Evolutionary conservation across 441 rosid genomes (phyloP), one percentile per base, ranked within the genome.

Genomic region (Gossypium aridum): DNA sequence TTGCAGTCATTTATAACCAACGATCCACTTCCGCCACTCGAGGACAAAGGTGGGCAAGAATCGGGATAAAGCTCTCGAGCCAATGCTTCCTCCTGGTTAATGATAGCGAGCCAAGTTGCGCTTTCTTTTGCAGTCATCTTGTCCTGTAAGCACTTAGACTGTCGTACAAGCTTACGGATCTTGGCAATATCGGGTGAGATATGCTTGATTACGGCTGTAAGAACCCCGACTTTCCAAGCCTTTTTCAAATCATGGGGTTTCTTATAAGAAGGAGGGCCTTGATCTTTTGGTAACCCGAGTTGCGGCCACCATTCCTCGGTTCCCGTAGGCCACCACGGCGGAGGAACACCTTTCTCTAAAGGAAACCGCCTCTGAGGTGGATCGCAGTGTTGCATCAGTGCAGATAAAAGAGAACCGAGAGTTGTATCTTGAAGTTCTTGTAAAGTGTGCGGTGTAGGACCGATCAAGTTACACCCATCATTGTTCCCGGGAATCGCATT

Each of bases 311-410:
- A 95, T 14, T 92, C 93, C 83, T 95, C 99, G 5, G 72, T 74
- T 25, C 99, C 98, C 0, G 77, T 73, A 1, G 99, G 99, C 99
- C 99, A 95, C 99, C 98, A 95, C 1, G 98, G 98, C 0, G 99
- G 99, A 14, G 98, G 63, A 67, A 88, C 83, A 26, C 98, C 96
- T 77, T 86, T 31, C 37, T 31, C 37, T 31, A 31, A 31, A 1
- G 37, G 37, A 31, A 31, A 31, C 37, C 37, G 7, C 37, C 37
- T 31, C 37, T 31, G 37, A 31, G 37, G 37, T 31, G 37, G 37
- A 31, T 31, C 37, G 1, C 37, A 31, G 7, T 31, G 37, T 5
- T 31, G 37, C 37, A 31, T 31, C 37, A 31, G 37, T 31, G 37
- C 37, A 31, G 37, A 31, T 31, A 31, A 31, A 31, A 31, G 37